A percentile compares a stretch with the other conserved stretches of the same genome.
Conservation (phyloP, 2,329 filamentous ascomycete genomes). For the Fusarium sp. region DNA sequence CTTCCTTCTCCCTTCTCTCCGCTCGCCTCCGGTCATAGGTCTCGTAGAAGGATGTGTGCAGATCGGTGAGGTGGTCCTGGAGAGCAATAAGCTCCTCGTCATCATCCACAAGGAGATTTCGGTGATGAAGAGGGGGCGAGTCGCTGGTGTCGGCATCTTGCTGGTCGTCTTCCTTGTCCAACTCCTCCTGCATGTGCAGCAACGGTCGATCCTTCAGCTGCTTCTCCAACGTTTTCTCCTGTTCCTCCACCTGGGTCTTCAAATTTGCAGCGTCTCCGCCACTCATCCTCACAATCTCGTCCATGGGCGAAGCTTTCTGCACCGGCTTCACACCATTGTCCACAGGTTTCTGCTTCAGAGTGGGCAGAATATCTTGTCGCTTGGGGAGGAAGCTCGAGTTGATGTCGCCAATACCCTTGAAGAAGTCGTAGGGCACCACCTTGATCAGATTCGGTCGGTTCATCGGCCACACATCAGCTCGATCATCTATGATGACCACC, state of each 20-base stretch:
- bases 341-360: slow-evolving; percentile 38
- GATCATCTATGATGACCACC: slow-evolving; percentile 98
- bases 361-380: slow-evolving; percentile 64
- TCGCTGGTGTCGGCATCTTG: slow-evolving; percentile 44
- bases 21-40: slow-evolving; percentile 74
- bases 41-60: slow-evolving; percentile 85
- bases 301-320: slow-evolving; percentile 63
- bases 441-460: slow-evolving; percentile 95
- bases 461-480: slow-evolving; percentile 92
- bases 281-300: slow-evolving; percentile 81
- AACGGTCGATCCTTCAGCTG: slow-evolving; percentile 90
- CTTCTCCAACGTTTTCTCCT: slow-evolving; percentile 86
- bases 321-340: slow-evolving; percentile 27
- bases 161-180: slow-evolving; percentile 78
- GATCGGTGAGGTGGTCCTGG: slow-evolving; percentile 76
- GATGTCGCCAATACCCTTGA: slow-evolving; percentile 97
- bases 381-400: slow-evolving; percentile 97
- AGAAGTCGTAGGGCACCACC: slow-evolving; percentile 96
- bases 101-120: slow-evolving; percentile 86
- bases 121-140: slow-evolving; percentile 53
- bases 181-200: slow-evolving; percentile 88
- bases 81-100: slow-evolving; percentile 84
- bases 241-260: slow-evolving; percentile 82
- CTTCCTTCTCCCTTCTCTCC: slow-evolving; percentile 50
- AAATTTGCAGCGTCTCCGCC: slow-evolving; percentile 76